phyloP scores from a whole-genome alignment of 306 rosid genomes.

The Vicia faba region DNA sequence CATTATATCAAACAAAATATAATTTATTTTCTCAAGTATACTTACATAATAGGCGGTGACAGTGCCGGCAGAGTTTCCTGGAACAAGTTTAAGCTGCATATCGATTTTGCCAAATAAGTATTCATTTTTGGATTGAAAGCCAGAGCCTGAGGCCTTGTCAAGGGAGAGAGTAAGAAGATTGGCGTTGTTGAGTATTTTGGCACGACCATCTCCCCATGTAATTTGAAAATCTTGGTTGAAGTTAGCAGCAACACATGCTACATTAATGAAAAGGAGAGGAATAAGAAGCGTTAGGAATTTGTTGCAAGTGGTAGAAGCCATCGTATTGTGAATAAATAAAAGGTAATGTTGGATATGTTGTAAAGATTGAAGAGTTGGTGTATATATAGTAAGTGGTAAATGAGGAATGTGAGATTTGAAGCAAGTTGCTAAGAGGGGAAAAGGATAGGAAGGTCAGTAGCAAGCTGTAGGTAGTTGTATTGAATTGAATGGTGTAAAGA shows the following conservation, averaged over 20 bases:
- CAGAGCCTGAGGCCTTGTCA: slow-evolving; percentile 77
- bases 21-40: too few species aligned
- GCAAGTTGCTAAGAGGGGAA: slow-evolving; percentile 7
- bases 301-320: slow-evolving; percentile 16
- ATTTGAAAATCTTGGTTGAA: slow-evolving; percentile 56
- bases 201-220: slow-evolving; percentile 76
- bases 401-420: neutral
- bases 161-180: slow-evolving; percentile 60
- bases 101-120: slow-evolving; percentile 62
- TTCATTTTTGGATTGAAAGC: slow-evolving; percentile 58
- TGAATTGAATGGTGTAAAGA: neutral
- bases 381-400: neutral
- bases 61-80: slow-evolving; percentile 76
- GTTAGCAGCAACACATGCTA: slow-evolving; percentile 38
- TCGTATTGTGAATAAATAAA: neutral
- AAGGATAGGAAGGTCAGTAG: slow-evolving; percentile 17
- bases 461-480: slow-evolving; percentile 34
- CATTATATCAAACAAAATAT: too few species aligned
- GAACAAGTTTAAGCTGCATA: slow-evolving; percentile 68
- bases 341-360: neutral
- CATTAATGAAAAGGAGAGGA: slow-evolving; percentile 16
- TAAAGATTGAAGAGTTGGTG: neutral
- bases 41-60: slow-evolving; percentile 77
- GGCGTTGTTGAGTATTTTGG: slow-evolving; percentile 45
- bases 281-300: neutral